Evolutionary conservation across 805 yeast genomes (phyloP).

Genomic region (Ogataea saltuana): DNA sequence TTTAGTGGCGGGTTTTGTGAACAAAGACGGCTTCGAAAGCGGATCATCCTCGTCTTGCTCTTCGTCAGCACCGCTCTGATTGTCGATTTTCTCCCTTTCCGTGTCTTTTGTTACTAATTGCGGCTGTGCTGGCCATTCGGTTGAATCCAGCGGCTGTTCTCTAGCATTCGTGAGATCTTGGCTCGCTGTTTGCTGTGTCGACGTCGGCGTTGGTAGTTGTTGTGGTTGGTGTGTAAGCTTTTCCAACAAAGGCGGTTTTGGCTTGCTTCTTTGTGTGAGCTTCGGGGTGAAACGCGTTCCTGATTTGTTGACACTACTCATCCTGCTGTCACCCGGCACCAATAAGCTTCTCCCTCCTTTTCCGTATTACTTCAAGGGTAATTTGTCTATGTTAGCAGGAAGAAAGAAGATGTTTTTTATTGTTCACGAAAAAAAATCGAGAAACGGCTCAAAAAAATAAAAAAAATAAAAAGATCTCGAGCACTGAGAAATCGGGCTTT

Average conservation of each 20-base stretch:
- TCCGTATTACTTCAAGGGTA: no score
- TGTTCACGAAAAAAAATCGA: no score
- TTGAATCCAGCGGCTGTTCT: not conserved
- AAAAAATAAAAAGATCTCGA: constrained; percentile 1
- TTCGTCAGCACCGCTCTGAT: no score
- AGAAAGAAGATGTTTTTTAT: constrained; percentile 1
- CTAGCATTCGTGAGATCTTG: constrained; percentile 1
- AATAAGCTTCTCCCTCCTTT: no score
- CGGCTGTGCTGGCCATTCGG: no score
- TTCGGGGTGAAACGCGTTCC: constrained; percentile 71
- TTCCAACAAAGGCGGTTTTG: constrained; percentile 6
- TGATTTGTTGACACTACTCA: constrained; percentile 44
- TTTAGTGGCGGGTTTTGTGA: constrained; percentile 4
- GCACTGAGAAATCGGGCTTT: not conserved
- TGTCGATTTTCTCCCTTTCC: not conserved
- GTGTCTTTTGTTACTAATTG: not conserved
- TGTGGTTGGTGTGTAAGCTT: constrained; percentile 5
- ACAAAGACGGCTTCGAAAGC: not conserved
- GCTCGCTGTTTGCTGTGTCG: constrained; percentile 10
- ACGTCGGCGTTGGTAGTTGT: constrained; percentile 16
- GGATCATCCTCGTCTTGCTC: constrained; percentile 6
- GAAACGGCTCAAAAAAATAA: no score
- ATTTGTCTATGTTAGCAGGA: not conserved
- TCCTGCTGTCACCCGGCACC: no score
- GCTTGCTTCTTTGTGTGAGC: constrained; percentile 34